Evolutionary conservation across 2,329 filamentous ascomycete genomes (phyloP).

Genomic region (Monilinia polystroma): DNA sequence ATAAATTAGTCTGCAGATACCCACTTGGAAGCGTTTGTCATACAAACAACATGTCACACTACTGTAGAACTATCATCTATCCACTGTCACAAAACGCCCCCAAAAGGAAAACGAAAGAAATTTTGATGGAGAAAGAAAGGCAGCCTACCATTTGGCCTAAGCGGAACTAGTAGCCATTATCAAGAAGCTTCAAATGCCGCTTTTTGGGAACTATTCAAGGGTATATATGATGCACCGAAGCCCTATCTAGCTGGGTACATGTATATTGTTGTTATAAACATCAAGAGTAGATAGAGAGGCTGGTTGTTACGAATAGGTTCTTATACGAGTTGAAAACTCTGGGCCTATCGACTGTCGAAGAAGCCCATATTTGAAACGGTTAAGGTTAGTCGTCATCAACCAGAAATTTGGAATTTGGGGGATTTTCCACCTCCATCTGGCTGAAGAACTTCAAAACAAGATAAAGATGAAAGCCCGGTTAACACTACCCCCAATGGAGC

Average conservation of each 20-base stretch:
- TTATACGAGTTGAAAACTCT: slow-evolving; percentile 1
- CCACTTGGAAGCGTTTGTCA: neutral
- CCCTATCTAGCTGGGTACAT: neutral
- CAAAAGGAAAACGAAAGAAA: neutral
- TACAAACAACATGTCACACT: neutral
- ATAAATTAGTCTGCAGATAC: neutral
- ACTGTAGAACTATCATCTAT: neutral
- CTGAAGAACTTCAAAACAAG: neutral
- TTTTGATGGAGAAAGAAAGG: neutral
- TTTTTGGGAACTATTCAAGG: neutral
- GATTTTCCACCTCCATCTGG: neutral
- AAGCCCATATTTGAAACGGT: neutral
- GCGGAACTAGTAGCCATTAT: too few relatives aligned
- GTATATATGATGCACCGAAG: neutral
- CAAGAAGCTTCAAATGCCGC: too few relatives aligned
- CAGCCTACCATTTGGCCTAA: neutral
- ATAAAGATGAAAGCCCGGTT: neutral
- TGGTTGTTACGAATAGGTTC: neutral
- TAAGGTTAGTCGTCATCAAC: slow-evolving; percentile 3
- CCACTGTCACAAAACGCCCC: neutral
- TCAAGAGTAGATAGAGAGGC: neutral
- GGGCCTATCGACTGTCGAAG: neutral
- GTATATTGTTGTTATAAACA: neutral
- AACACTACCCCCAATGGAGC: neutral
- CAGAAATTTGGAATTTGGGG: neutral